Base-by-base conservation (phyloP, 2,329 filamentous ascomycete species). In the Colletotrichum scovillei region DNA sequence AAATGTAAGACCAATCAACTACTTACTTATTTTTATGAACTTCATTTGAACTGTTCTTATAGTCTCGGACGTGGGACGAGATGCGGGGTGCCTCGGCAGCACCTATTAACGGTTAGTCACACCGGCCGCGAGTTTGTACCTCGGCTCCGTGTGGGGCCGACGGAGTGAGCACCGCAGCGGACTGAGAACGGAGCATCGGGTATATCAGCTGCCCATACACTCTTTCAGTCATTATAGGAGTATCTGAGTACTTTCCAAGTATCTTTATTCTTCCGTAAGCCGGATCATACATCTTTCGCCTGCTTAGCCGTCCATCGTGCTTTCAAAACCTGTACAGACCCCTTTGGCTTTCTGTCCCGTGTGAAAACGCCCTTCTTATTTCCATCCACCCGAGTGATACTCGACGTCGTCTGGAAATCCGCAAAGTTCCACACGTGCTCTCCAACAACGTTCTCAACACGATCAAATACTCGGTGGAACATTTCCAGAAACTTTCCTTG, bases 401-500 rank as follows among this genome's bases (percentile, higher is more conserved):
- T 74, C 3, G 75, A 72, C 0, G 76, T 49, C 0, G 73, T 77
- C 52, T 78, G 77, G 28, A 78, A 78, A 57, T 78, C 77, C 0
- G 77, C 77, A 74, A 78, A 78, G 62, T 77, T 78, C 77, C 78
- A 78, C 1, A 78, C 76, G 69, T 77, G 74, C 75, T 82, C 80
- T 5, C 80, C 80, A 3, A 78, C 75, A 4, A 81, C 75, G 12
- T 73, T 70, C 0, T 77, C 75, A 0, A 81, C 28, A 4, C 69
- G 52, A 60, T 81, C 80, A 63, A 80, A 79, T 5, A 82, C 80
- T 2, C 78, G 74, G 42, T 80, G 78, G 19, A 75, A 80, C 78
- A 79, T 79, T 22, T 78, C 75, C 16, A 81, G 64, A 24, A 80
- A 59, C 8, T 63, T 12, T 0, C 69, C 63, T 67, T 80, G 78